Base-by-base conservation (phyloP, 768 basidiomycete species). In the Clitopilus passeckerianus region DNA sequence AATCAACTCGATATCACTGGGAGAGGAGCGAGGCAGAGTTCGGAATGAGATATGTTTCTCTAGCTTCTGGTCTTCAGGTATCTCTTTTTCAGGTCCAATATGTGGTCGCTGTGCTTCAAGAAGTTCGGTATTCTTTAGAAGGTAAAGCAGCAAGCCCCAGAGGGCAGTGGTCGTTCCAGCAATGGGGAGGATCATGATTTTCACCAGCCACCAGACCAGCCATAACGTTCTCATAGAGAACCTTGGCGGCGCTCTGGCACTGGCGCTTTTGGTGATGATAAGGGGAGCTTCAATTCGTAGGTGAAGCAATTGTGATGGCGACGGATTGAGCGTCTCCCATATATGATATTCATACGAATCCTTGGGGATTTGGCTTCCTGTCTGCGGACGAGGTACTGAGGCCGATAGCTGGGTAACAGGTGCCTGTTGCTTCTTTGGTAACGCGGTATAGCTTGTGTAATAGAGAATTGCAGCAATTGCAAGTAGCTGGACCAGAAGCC, bases 121-220 rank as follows among this genome's bases (percentile, higher is more conserved):
- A 0, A 95, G 82, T 60, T 99, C 95, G 0, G 93, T 86, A 63
- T 96, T 89, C 75, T 95, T 96, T 61, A 98, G 76, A 1, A 99
- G 79, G 68, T 95, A 95, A 9, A 93, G 77, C 7, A 96, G 77
- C 10, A 98, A 73, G 7, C 82, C 79, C 70, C 90, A 98, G 9
- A 98, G 77, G 3, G 82, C 71, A 23, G 80, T 74, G 6, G 89
- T 91, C 0, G 95, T 96, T 5, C 79, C 78, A 7, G 85, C 82
- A 68, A 97, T 95, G 0, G 96, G 96, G 0, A 95, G 71, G 1
- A 93, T 75, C 70, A 98, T 85, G 61, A 95, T 89, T 72, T 91
- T 91, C 65, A 89, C 63, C 23, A 92, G 71, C 86, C 92, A 92
- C n/a, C 85, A 70, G 7, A 90, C 63, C 12, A 86, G 78, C 57